Percentiles rank a stretch among this genome's conserved stretches.
Conservation (phyloP, 1,284 basidiomycete genomes). For the Hymenochaete sp. region DNA sequence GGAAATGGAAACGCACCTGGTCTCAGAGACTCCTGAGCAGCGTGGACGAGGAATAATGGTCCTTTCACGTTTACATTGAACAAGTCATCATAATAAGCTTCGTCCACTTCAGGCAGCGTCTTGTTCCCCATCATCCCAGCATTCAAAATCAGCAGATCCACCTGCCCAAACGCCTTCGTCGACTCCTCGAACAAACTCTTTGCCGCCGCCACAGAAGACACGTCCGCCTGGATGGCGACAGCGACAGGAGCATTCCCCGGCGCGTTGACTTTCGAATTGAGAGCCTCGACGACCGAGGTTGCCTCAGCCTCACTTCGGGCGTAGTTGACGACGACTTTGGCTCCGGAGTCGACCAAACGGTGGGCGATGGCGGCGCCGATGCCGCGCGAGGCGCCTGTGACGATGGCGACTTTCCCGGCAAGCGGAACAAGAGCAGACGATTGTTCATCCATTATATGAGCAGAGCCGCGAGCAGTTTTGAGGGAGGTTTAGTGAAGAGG, state of each 20-base stretch:
- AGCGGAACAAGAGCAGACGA: too few relatives aligned
- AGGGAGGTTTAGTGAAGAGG: too few relatives aligned
- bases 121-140: slow-evolving; percentile 44
- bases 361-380: slow-evolving; percentile 48
- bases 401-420: slow-evolving; percentile 43
- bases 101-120: slow-evolving; percentile 38
- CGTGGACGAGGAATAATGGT: slow-evolving; percentile 47
- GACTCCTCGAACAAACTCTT: slow-evolving; percentile 29
- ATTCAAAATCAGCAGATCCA: slow-evolving; percentile 51
- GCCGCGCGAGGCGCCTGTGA: slow-evolving; percentile 52
- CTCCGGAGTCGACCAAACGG: slow-evolving; percentile 45
- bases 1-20: slow-evolving; percentile 30
- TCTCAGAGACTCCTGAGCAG: slow-evolving; percentile 34
- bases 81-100: slow-evolving; percentile 40
- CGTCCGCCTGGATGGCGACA: slow-evolving; percentile 44
- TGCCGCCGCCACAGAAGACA: slow-evolving; percentile 22
- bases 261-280: slow-evolving; percentile 34
- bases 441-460: not conserved
- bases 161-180: slow-evolving; percentile 35
- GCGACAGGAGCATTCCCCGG: slow-evolving; percentile 42
- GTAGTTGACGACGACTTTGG: slow-evolving; percentile 52
- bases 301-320: slow-evolving; percentile 34
- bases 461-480: too few relatives aligned
- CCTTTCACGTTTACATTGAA: slow-evolving; percentile 49
- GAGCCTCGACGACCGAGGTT: slow-evolving; percentile 35